phyloP scores from a whole-genome alignment of 257 asterid species.

The Agastache rugosa region DNA sequence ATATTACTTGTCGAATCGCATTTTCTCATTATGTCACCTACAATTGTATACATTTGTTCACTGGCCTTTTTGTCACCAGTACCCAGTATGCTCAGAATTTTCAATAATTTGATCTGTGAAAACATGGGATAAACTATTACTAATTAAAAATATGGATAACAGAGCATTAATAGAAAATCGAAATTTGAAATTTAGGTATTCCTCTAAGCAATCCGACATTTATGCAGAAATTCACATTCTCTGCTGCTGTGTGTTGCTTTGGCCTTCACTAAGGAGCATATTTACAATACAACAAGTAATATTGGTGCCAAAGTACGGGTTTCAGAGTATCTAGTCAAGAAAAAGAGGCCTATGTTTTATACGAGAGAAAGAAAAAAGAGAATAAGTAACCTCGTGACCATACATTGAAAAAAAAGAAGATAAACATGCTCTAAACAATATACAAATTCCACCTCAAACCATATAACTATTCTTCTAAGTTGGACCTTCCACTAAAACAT shows the following conservation, averaged over 20 bases:
- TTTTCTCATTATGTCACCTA: constrained; percentile 87
- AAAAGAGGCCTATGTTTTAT: constrained; percentile 20
- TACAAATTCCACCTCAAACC: constrained; percentile 14
- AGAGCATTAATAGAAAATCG: constrained; percentile 12
- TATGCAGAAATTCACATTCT: constrained; percentile 25
- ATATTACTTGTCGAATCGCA: constrained; percentile 85
- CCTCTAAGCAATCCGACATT: constrained; percentile 32
- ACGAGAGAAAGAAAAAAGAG: not conserved
- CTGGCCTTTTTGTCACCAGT: constrained; percentile 92
- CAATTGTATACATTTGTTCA: constrained; percentile 90
- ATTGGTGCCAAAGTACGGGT: constrained; percentile 11
- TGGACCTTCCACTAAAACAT: constrained; percentile 23
- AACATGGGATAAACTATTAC: constrained; percentile 3
- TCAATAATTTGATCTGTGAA: constrained; percentile 85
- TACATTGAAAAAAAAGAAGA: constrained; percentile 4
- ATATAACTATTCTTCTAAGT: constrained; percentile 20
- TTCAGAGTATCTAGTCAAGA: constrained; percentile 4
- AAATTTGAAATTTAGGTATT: not conserved
- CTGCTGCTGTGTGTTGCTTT: constrained; percentile 13
- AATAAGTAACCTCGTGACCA: constrained; percentile 14
- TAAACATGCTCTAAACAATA: constrained; percentile 12
- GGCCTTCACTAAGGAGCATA: constrained; percentile 17
- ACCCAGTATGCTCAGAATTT: constrained; percentile 79
- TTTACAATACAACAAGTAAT: constrained; percentile 24
- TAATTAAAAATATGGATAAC: constrained; percentile 10